Evolutionary conservation across 176 grass and related monocot species (phyloP).

Genomic region (Oryza nivara): DNA sequence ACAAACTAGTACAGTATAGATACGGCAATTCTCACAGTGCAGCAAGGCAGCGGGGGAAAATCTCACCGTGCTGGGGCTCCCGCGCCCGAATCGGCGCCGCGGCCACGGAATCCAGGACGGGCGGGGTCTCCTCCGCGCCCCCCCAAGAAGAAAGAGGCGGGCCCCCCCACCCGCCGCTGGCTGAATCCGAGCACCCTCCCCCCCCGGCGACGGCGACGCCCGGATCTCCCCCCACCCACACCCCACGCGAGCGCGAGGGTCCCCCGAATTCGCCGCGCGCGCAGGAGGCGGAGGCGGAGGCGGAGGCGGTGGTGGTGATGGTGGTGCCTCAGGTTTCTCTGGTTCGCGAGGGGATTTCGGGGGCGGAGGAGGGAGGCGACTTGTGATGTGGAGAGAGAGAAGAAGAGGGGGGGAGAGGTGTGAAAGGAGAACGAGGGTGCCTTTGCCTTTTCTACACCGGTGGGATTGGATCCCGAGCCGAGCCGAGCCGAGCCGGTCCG

Average conservation of each 20-base stretch:
- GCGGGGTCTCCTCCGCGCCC: background rate
- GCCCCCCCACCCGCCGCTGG: background rate
- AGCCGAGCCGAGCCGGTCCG: background rate
- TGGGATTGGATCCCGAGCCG: background rate
- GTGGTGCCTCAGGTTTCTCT: conserved; percentile 18
- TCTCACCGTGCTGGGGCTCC: conserved; percentile 37
- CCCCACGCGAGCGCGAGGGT: conserved; percentile 13
- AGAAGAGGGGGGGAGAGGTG: background rate
- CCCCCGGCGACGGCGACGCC: conserved; percentile 38
- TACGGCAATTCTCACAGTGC: background rate
- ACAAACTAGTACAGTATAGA: background rate
- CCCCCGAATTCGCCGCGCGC: background rate
- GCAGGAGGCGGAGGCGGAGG: background rate
- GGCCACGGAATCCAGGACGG: conserved; percentile 51
- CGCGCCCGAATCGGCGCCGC: conserved; percentile 43
- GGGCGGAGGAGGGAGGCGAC: conserved; percentile 23
- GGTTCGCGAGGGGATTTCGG: conserved; percentile 59
- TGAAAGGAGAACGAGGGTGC: background rate
- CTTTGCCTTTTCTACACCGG: background rate
- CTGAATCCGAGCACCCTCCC: conserved; percentile 21
- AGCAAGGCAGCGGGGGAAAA: background rate
- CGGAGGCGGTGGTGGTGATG: background rate
- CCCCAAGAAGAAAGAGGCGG: background rate
- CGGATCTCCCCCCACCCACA: conserved; percentile 40
- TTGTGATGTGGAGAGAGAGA: background rate